Base-by-base conservation (phyloP, 441 rosid genomes). In the Pelargonium cotyledonis region DNA sequence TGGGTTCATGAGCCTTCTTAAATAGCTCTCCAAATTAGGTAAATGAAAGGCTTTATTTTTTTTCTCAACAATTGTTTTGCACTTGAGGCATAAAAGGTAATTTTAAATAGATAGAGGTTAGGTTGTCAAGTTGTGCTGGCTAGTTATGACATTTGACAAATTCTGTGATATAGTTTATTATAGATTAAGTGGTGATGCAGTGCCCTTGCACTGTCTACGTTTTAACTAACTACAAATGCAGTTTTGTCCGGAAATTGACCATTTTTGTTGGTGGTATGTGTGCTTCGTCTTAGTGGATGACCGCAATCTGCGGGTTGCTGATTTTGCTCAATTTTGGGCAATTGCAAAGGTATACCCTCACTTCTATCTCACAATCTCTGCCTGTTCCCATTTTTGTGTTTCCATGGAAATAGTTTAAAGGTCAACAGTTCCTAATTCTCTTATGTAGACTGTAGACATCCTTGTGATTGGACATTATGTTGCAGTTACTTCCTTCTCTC, bases 231-330 rank as follows among this genome's bases (percentile, higher is more conserved):
- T 71, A 83, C 90, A 82, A 79, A 86, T 94, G 98, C 98, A 91
- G 97, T 89, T 88, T 80, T 86, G 85, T 89, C 84, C 89, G 96
- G 86, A 88, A 91, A 87, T 94, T 94, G 92, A 94, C 89, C 93
- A 83, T 89, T 88, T 51, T 82, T 82, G 84, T 88, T 88, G 89
- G 86, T 94, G 97, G 91, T 89, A 91, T 91, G 76, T 94, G 92
- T 91, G 85, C 91, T 81, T 89, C 86, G 79, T 89, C 91, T 91
- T 94, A 91, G 98, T 94, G 98, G 98, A 94, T 94, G 98, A 94
- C 98, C 96, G 97, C 96, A 94, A 94, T 94, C 98, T 94, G 97
- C 96, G 96, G 98, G 98, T 94, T 86, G 89, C 98, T 86, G 98
- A 94, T 94, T 94, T 94, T 94, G 93, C 98, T 94, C 98, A 89